Percentiles rank a stretch among this genome's conserved stretches.
phyloP scores from a whole-genome alignment of 345 rosid species.

The Litchi chinensis region DNA sequence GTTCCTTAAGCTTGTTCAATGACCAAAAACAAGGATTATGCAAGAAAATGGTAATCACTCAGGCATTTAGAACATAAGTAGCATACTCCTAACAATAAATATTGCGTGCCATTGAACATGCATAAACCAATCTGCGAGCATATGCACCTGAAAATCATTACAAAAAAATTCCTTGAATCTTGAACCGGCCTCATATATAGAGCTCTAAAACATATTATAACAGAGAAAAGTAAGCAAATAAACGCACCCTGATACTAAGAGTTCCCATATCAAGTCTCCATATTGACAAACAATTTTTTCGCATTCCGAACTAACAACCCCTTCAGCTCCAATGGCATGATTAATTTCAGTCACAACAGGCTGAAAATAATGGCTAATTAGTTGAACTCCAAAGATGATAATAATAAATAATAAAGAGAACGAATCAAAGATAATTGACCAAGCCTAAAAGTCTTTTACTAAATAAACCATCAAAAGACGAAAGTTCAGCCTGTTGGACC shows the following conservation, averaged over 20 bases:
- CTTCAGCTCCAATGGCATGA: constrained; percentile 77
- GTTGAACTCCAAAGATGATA: neutral
- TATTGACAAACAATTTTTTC: constrained; percentile 66
- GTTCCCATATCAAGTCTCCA: constrained; percentile 76
- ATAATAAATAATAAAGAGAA: neutral
- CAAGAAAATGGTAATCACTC: too few species aligned
- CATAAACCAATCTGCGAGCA: constrained; percentile 70
- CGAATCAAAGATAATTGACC: too few species aligned
- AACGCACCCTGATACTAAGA: constrained; percentile 60
- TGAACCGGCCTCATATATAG: neutral
- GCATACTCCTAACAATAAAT: constrained; percentile 36
- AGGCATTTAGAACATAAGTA: neutral
- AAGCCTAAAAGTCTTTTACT: too few species aligned
- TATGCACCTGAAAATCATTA: constrained; percentile 44
- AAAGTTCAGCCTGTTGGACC: too few species aligned
- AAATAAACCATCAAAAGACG: too few species aligned
- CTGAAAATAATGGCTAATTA: constrained; percentile 35
- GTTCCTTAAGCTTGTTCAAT: neutral
- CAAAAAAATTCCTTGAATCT: neutral
- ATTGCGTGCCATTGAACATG: constrained; percentile 30
- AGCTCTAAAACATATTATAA: neutral
- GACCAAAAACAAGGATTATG: neutral
- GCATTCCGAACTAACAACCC: constrained; percentile 65
- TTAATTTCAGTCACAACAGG: constrained; percentile 72
- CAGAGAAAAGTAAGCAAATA: neutral